Conservation (phyloP, 2,329 filamentous ascomycete genomes). For the Corynespora cassiicola region DNA sequence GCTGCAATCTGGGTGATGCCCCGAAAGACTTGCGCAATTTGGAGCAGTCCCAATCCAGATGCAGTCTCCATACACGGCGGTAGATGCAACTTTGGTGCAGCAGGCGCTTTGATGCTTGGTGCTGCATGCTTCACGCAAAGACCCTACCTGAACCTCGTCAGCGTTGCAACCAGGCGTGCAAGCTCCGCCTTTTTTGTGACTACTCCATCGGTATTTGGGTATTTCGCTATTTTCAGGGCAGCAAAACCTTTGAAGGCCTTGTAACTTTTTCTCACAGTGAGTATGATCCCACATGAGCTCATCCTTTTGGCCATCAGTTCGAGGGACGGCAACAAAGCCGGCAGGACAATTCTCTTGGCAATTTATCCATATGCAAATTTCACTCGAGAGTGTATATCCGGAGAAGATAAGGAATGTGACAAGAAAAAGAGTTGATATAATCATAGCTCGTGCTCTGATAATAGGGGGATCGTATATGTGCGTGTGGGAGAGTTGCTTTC, state of each 20-base stretch:
- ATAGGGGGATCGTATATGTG: no score
- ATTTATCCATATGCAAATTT: slow-evolving; percentile 5
- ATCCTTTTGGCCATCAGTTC: neutral
- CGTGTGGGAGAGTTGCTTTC: no score
- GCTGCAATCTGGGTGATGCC: neutral
- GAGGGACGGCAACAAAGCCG: slow-evolving; percentile 4
- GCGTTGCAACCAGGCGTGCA: slow-evolving; percentile 5
- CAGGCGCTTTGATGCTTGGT: slow-evolving; percentile 7
- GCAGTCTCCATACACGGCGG: slow-evolving; percentile 5
- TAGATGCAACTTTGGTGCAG: neutral
- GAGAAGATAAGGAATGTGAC: no score
- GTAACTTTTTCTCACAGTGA: neutral
- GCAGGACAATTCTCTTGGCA: slow-evolving; percentile 3
- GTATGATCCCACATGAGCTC: slow-evolving; percentile 7
- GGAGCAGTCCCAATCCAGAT: slow-evolving; percentile 2
- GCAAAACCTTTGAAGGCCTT: slow-evolving; percentile 2
- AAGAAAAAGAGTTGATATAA: no score
- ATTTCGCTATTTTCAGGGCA: slow-evolving; percentile 1
- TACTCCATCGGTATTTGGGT: slow-evolving; percentile 4
- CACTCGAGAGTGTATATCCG: no score
- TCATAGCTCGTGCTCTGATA: no score
- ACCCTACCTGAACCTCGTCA: slow-evolving; percentile 5
- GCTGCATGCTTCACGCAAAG: slow-evolving; percentile 3
- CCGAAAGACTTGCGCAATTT: neutral
- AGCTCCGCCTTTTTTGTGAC: slow-evolving; percentile 3